A percentile compares a stretch with the other conserved stretches of the same genome.
Evolutionary conservation across 768 basidiomycete species (phyloP).

Genomic region (Tylopilus rubrobrunneus): DNA sequence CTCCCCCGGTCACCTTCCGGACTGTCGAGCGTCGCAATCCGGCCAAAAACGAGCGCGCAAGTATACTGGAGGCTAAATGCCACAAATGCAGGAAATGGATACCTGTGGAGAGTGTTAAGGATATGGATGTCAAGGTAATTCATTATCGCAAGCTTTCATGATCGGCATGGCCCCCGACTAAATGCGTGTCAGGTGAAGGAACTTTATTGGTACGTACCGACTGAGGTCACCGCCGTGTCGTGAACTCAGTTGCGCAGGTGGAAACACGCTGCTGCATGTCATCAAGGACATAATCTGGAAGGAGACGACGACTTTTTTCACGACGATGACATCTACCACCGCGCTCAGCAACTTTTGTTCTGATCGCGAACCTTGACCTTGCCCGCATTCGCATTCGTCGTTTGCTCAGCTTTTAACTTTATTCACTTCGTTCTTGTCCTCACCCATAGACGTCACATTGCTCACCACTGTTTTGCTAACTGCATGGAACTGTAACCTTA

Average conservation of each 20-base stretch:
- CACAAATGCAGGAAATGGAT: conserved; percentile 77
- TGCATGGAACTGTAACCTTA: not conserved
- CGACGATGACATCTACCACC: conserved; percentile 44
- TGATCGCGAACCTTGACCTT: not conserved
- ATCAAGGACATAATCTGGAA: conserved; percentile 50
- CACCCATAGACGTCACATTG: not conserved
- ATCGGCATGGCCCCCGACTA: not conserved
- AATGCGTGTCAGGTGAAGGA: conserved; percentile 53
- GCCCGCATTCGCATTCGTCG: not conserved
- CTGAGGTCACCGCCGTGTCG: not conserved
- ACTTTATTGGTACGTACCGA: conserved; percentile 63
- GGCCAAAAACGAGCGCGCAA: conserved; percentile 55
- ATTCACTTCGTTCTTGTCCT: conserved; percentile 11
- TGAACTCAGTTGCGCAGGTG: conserved; percentile 44
- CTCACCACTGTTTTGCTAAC: conserved; percentile 17
- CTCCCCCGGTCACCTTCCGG: conserved; percentile 68
- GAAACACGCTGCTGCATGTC: conserved; percentile 82
- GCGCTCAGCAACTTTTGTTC: conserved; percentile 12
- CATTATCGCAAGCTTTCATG: not conserved
- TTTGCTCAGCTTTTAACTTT: conserved; percentile 2
- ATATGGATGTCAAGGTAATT: conserved; percentile 64
- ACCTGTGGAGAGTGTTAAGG: conserved; percentile 67
- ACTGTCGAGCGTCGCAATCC: conserved; percentile 39
- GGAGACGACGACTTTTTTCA: conserved; percentile 59
- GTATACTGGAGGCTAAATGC: conserved; percentile 68